Percentiles rank a stretch among this genome's conserved stretches.
These are phyloP conservation scores for Yarrowia sp. DNA, from an alignment of 805 yeast species.

Conservation along the genomic window DNA sequence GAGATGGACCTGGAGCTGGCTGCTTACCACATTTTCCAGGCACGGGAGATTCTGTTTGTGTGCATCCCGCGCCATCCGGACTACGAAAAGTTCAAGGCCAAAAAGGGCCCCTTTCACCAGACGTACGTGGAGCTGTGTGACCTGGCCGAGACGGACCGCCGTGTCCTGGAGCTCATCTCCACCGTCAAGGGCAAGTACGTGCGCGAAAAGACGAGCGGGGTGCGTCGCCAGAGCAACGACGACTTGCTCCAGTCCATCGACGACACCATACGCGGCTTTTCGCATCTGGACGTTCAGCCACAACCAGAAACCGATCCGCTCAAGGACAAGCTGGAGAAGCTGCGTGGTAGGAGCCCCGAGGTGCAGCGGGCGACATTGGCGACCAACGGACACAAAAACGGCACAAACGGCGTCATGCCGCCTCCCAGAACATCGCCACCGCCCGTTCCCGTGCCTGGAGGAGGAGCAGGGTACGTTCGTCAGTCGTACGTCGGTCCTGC, in stretches of 20 bases:
- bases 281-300: constrained; percentile 9
- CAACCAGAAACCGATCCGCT: constrained; percentile 5
- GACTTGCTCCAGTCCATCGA: constrained; percentile 19
- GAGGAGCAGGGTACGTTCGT: background rate
- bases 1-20: constrained; percentile 38
- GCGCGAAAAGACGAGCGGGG: constrained; percentile 3
- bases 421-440: constrained; percentile 19
- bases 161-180: constrained; percentile 30
- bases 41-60: constrained; percentile 42
- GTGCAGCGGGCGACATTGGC: constrained; percentile 26
- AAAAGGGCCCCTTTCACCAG: constrained; percentile 42
- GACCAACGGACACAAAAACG: background rate
- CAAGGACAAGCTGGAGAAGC: constrained; percentile 33
- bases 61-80: constrained; percentile 45
- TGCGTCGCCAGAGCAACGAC: constrained; percentile 19
- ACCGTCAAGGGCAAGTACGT: constrained; percentile 35
- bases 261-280: constrained; percentile 25
- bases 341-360: constrained; percentile 34
- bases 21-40: constrained; percentile 40
- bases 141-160: constrained; percentile 24
- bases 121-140: constrained; percentile 42
- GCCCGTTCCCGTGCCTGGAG: constrained; percentile 1
- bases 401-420: constrained; percentile 3
- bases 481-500: constrained; percentile 13
- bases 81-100: constrained; percentile 40